phyloP scores from a whole-genome alignment of 306 rosid genomes.

The Quillaja saponaria region DNA sequence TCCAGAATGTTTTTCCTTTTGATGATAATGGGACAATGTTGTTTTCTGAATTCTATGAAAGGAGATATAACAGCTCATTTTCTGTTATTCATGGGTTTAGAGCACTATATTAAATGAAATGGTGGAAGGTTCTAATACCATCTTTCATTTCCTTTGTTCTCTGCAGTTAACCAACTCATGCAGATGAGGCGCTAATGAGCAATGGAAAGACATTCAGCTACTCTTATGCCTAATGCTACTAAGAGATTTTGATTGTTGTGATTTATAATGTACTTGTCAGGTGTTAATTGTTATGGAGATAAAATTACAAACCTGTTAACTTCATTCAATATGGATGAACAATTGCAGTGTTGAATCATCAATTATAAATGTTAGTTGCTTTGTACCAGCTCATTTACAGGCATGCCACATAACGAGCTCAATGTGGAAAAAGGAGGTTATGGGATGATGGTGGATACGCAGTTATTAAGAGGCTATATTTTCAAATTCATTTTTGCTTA shows the following conservation, averaged over 20 bases:
- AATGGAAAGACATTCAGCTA: slow-evolving; percentile 28
- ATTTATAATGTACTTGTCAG: slow-evolving; percentile 46
- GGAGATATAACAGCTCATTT: no score
- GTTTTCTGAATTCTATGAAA: no score
- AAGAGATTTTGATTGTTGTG: slow-evolving; percentile 39
- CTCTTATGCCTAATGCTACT: slow-evolving; percentile 27
- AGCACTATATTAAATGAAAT: no score
- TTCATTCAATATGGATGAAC: slow-evolving; percentile 36
- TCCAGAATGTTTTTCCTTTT: no score
- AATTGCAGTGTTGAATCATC: slow-evolving; percentile 29
- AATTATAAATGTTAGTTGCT: slow-evolving; percentile 17
- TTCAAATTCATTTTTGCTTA: no score
- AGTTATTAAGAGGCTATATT: no score
- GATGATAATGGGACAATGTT: no score
- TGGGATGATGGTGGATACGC: no score
- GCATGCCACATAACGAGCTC: no score
- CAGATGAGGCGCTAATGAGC: slow-evolving; percentile 28
- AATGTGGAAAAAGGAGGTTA: no score
- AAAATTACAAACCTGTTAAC: slow-evolving; percentile 37
- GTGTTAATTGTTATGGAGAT: slow-evolving; percentile 43
- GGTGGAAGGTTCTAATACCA: slow-evolving; percentile 31
- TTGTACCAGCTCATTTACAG: slow-evolving; percentile 3
- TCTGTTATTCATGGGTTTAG: no score
- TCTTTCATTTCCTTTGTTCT: slow-evolving; percentile 16
- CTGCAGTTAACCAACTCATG: slow-evolving; percentile 50